Percentiles rank a stretch among this genome's conserved stretches.
Evolutionary conservation across 2,329 filamentous ascomycete genomes (phyloP).

Genomic region (Fusarium virguliforme): DNA sequence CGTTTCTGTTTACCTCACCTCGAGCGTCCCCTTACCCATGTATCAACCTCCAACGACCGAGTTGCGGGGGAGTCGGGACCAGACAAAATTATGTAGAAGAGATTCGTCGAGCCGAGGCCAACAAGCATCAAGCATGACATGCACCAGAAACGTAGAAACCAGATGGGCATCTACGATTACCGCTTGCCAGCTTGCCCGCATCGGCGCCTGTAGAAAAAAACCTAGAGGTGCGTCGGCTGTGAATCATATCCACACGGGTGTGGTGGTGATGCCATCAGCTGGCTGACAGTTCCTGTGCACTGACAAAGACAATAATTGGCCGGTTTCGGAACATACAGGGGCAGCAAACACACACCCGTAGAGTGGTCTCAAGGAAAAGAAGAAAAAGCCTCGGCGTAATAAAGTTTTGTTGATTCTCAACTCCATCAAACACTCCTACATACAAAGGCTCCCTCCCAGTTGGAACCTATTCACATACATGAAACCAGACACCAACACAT

Average conservation of each 20-base stretch:
- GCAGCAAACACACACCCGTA: background rate
- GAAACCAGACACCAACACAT: slow-evolving; percentile 11
- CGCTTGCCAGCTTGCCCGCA: background rate
- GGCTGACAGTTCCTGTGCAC: slow-evolving; percentile 16
- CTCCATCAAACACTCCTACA: slow-evolving; percentile 17
- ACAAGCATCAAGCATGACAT: background rate
- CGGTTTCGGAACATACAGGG: background rate
- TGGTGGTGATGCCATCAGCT: slow-evolving; percentile 6
- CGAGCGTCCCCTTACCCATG: background rate
- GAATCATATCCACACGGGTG: slow-evolving; percentile 7
- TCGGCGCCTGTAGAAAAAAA: background rate
- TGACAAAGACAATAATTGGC: background rate
- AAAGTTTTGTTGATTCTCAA: slow-evolving; percentile 26
- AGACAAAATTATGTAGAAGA: background rate
- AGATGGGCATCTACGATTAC: background rate
- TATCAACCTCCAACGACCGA: background rate
- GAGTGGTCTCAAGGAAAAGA: background rate
- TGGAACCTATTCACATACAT: slow-evolving; percentile 10
- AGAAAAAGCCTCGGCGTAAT: slow-evolving; percentile 9
- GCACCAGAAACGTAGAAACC: background rate
- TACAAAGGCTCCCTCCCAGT: slow-evolving; percentile 8
- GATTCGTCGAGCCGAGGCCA: background rate
- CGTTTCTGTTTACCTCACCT: background rate
- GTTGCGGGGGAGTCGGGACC: background rate
- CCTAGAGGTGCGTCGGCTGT: background rate